Percentiles rank a stretch among this genome's conserved stretches.
Conservation (phyloP, 2,329 filamentous ascomycete species). For the Pyrenophora seminiperda region DNA sequence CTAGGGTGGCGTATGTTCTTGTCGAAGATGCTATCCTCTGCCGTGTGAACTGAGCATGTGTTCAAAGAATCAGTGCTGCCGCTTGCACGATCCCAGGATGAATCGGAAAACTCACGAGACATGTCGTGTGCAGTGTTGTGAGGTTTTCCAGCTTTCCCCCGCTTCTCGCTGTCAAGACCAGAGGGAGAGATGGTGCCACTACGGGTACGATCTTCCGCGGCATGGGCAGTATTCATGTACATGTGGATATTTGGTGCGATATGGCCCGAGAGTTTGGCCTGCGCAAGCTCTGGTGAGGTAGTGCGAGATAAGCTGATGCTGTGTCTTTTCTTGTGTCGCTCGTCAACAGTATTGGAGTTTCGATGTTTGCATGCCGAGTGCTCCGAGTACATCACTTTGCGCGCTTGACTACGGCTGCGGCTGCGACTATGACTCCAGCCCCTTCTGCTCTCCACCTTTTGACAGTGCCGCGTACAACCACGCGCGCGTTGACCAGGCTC, state of each 20-base stretch:
- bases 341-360: conserved; percentile 18
- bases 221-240: conserved; percentile 19
- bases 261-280: conserved; percentile 4
- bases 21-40: conserved; percentile 30
- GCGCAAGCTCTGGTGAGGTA: conserved; percentile 25
- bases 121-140: conserved; percentile 17
- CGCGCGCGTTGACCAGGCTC: conserved; percentile 23
- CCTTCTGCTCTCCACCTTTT: conserved; percentile 15
- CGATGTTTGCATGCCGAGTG: conserved; percentile 14
- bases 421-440: conserved; percentile 13
- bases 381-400: conserved; percentile 15
- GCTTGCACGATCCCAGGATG: conserved; percentile 29
- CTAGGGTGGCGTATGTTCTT: conserved; percentile 13
- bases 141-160: conserved; percentile 13
- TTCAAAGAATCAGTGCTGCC: conserved; percentile 30
- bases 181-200: conserved; percentile 16
- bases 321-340: conserved; percentile 24
- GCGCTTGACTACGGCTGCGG: conserved; percentile 18
- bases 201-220: conserved; percentile 18
- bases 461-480: conserved; percentile 20
- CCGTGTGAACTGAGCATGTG: conserved; percentile 25
- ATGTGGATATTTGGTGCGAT: conserved; percentile 29
- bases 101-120: conserved; percentile 17
- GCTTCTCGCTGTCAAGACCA: conserved; percentile 14
- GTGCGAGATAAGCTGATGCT: conserved; percentile 21